Conservation (phyloP, 2,329 filamentous ascomycete species). For the Rugonectria rugulosa region DNA sequence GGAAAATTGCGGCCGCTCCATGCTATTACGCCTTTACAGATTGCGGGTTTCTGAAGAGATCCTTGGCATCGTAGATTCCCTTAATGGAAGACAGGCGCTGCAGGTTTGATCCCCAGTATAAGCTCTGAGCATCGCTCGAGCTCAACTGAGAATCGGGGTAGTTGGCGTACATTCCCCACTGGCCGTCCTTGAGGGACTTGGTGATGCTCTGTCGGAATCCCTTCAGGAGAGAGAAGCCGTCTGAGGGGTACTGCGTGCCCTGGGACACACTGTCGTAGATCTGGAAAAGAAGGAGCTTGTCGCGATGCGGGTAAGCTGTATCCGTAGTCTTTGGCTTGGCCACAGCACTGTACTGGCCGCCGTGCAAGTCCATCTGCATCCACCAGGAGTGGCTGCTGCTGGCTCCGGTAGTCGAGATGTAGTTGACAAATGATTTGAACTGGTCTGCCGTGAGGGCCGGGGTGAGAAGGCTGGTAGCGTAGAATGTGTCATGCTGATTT, state of each 20-base stretch:
- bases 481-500: slow-evolving; percentile 41
- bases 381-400: slow-evolving; percentile 35
- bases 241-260: slow-evolving; percentile 40
- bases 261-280: slow-evolving; percentile 51
- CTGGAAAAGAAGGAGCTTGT: slow-evolving; percentile 59
- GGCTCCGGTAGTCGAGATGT: slow-evolving; percentile 27
- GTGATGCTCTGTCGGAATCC: slow-evolving; percentile 46
- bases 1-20: neutral
- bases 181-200: slow-evolving; percentile 31
- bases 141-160: slow-evolving; percentile 49
- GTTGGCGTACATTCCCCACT: slow-evolving; percentile 52
- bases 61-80: slow-evolving; percentile 44
- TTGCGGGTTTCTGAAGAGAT: slow-evolving; percentile 51
- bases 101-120: slow-evolving; percentile 50
- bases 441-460: slow-evolving; percentile 30
- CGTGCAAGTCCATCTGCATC: slow-evolving; percentile 44
- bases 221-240: slow-evolving; percentile 45
- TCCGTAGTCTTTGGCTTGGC: slow-evolving; percentile 38
- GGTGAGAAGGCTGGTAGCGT: slow-evolving; percentile 41
- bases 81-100: slow-evolving; percentile 46
- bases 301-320: slow-evolving; percentile 50
- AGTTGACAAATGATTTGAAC: slow-evolving; percentile 38
- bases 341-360: slow-evolving; percentile 47
- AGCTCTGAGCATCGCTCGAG: slow-evolving; percentile 42
- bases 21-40: slow-evolving; percentile 16